These are phyloP conservation scores for Lipomyces yamanashiensis DNA, from an alignment of 805 yeast species.

Conservation along the genomic window DNA sequence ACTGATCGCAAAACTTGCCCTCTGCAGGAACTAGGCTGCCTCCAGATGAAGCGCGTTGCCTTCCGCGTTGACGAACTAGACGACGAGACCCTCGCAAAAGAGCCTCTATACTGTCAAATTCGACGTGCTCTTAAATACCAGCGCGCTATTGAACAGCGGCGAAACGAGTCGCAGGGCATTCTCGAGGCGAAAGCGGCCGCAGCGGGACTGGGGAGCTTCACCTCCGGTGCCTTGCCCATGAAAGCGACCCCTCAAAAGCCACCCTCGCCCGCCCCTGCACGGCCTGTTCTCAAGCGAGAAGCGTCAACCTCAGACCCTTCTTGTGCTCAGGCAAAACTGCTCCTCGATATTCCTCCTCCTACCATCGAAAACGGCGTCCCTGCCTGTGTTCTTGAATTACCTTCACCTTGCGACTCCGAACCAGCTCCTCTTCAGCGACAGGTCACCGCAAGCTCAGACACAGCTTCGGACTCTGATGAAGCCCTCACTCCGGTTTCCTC, in stretches of 20 bases:
- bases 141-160: slow-evolving; percentile 8
- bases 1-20: slow-evolving; percentile 28
- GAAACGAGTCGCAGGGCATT: neutral
- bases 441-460: neutral
- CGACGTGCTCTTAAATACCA: slow-evolving; percentile 27
- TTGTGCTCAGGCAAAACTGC: slow-evolving; percentile 4
- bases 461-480: neutral
- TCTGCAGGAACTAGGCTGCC: slow-evolving; percentile 20
- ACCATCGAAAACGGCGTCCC: slow-evolving; percentile 1
- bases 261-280: neutral
- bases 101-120: slow-evolving; percentile 33
- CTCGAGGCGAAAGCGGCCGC: slow-evolving; percentile 8
- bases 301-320: neutral
- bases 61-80: slow-evolving; percentile 35
- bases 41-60: slow-evolving; percentile 30
- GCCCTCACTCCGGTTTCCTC: neutral
- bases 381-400: neutral
- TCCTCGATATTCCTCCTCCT: slow-evolving; percentile 11
- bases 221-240: slow-evolving; percentile 9
- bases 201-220: slow-evolving; percentile 6
- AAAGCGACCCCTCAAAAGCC: neutral
- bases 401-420: neutral
- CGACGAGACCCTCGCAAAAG: slow-evolving; percentile 28
- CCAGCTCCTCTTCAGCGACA: neutral
- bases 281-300: slow-evolving; percentile 7